These are phyloP conservation scores for Delitschia confertaspora DNA, from an alignment of 495 filamentous ascomycete genomes.

Conservation along the genomic window DNA sequence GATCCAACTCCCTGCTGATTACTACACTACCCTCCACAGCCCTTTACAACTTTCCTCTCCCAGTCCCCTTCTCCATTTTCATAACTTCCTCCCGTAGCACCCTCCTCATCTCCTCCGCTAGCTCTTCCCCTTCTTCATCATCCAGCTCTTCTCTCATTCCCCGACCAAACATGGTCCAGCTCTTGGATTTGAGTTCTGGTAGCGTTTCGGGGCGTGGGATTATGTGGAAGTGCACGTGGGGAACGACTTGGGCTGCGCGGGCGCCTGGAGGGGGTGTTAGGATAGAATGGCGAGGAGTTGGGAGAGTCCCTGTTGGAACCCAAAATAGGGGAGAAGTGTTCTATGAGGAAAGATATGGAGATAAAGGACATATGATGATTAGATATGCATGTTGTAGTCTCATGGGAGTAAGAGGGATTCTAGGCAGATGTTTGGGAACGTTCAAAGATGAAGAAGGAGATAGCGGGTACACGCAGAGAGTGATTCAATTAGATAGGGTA, in stretches of 20 bases:
- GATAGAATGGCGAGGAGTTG: too few relatives aligned
- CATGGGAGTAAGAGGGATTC: too few relatives aligned
- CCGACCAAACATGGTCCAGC: conserved; percentile 74
- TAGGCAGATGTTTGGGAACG: too few relatives aligned
- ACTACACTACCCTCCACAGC: too few relatives aligned
- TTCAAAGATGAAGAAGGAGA: too few relatives aligned
- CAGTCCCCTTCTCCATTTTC: conserved; percentile 40
- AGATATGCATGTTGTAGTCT: background rate
- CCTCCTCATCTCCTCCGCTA: conserved; percentile 55
- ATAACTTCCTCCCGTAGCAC: conserved; percentile 49
- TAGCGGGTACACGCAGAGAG: too few relatives aligned
- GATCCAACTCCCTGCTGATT: too few relatives aligned
- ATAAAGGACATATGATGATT: background rate
- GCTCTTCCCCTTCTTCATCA: conserved; percentile 63
- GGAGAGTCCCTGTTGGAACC: background rate
- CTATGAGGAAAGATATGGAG: background rate
- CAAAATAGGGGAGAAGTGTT: background rate
- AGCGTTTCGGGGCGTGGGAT: conserved; percentile 57
- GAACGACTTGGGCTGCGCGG: conserved; percentile 80
- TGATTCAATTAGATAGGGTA: too few relatives aligned
- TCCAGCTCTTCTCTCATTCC: conserved; percentile 76
- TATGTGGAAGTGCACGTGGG: conserved; percentile 87
- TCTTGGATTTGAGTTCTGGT: conserved; percentile 46
- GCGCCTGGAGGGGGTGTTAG: conserved; percentile 41
- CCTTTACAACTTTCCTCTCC: conserved; percentile 30